phyloP scores from a whole-genome alignment of 2,329 filamentous ascomycete species.

The Botryosphaeria dothidea region DNA sequence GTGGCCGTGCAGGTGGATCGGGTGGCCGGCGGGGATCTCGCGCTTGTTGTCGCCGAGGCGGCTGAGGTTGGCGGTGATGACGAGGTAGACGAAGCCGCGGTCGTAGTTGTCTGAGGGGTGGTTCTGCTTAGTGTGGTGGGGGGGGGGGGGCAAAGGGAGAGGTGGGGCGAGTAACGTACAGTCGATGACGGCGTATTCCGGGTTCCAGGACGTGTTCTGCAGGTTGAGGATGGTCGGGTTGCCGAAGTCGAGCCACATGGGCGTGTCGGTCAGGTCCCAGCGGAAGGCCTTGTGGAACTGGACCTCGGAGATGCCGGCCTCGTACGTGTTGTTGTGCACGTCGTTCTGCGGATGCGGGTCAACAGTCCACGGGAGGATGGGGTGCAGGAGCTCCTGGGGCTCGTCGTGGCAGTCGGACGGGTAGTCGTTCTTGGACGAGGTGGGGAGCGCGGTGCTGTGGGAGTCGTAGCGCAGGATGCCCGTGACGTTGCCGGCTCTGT shows the following conservation, averaged over 20 bases:
- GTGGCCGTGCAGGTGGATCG: conserved; percentile 30
- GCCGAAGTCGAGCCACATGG: conserved; percentile 30
- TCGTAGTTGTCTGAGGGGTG: conserved; percentile 28
- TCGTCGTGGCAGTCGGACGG: conserved; percentile 30
- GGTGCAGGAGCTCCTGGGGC: conserved; percentile 25
- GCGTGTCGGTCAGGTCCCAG: conserved; percentile 29
- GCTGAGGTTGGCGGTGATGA: conserved; percentile 26
- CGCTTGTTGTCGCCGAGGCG: conserved; percentile 15
- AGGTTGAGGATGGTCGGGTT: conserved; percentile 30
- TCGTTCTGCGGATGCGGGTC: conserved; percentile 24
- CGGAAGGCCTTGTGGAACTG: conserved; percentile 19
- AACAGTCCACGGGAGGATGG: conserved; percentile 29
- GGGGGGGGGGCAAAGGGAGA: conserved; percentile 24
- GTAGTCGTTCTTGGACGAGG: conserved; percentile 22
- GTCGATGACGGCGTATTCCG: conserved; percentile 25
- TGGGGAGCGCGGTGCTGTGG: conserved; percentile 20
- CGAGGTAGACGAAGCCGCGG: conserved; percentile 30
- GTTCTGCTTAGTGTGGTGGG: not conserved
- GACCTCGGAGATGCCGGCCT: conserved; percentile 22
- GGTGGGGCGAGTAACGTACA: conserved; percentile 13
- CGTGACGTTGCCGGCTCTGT: conserved; percentile 25
- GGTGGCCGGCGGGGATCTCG: conserved; percentile 27
- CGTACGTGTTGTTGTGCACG: conserved; percentile 24
- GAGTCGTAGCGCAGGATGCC: conserved; percentile 28
- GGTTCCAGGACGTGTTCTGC: conserved; percentile 24